Evolutionary conservation across 352 stramenopile genomes (phyloP).

Genomic region (Globisporangium radiosum): DNA sequence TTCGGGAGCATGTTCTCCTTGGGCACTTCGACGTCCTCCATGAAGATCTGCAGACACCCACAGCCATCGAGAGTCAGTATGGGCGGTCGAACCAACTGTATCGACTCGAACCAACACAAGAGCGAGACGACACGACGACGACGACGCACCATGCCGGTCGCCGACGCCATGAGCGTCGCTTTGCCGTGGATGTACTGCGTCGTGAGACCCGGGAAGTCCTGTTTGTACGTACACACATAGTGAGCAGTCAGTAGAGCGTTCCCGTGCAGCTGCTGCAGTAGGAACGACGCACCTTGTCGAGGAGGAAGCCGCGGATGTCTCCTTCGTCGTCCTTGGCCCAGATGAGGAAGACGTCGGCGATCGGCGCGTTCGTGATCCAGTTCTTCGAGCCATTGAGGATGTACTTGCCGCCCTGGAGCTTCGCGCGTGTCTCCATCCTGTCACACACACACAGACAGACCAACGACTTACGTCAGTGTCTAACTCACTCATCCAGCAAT

Average conservation of each 20-base stretch:
- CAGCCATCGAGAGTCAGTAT: not conserved
- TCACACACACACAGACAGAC: not conserved
- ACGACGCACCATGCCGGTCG: slow-evolving; percentile 86
- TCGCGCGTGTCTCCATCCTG: slow-evolving; percentile 93
- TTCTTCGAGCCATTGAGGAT: slow-evolving; percentile 94
- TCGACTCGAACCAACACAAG: no score
- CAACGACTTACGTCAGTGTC: not conserved
- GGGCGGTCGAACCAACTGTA: no score
- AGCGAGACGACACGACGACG: no score
- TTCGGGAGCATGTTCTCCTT: slow-evolving; percentile 92
- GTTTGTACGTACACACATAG: not conserved
- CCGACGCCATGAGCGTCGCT: slow-evolving; percentile 91
- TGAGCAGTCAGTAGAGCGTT: not conserved
- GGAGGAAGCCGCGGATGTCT: slow-evolving; percentile 92
- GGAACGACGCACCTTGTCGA: slow-evolving; percentile 82
- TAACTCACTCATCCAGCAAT: no score
- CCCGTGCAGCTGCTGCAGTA: not conserved
- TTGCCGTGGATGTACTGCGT: slow-evolving; percentile 97
- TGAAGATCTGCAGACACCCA: slow-evolving; percentile 81
- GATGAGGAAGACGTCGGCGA: slow-evolving; percentile 96
- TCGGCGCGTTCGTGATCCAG: slow-evolving; percentile 97
- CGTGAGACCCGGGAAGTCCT: slow-evolving; percentile 88
- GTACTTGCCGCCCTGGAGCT: slow-evolving; percentile 87
- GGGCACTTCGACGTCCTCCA: slow-evolving; percentile 95
- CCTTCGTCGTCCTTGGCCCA: slow-evolving; percentile 95